Evolutionary conservation across 345 rosid genomes (phyloP).

Genomic region (Salix purpurea): DNA sequence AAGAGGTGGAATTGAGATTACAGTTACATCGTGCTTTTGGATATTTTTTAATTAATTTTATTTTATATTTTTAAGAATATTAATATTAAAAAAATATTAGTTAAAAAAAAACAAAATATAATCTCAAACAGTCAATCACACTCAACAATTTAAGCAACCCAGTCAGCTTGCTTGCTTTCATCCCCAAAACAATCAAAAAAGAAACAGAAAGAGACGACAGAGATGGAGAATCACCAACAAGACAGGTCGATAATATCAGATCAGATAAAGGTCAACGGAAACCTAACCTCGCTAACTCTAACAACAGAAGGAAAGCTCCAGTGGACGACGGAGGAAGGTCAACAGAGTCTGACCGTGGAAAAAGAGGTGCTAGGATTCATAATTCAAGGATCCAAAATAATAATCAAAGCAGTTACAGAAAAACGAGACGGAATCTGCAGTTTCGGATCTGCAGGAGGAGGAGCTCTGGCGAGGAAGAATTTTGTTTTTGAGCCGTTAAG

Average conservation of each 20-base stretch:
- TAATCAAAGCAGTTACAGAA: slow-evolving; percentile 46
- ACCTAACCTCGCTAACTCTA: slow-evolving; percentile 34
- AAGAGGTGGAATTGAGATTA: too few relatives aligned
- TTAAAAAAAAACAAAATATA: too few relatives aligned
- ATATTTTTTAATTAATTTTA: too few relatives aligned
- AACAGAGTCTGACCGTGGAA: slow-evolving; percentile 40
- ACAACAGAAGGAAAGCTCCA: slow-evolving; percentile 52
- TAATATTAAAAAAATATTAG: too few relatives aligned
- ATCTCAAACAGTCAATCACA: too few relatives aligned
- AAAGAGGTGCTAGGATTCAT: slow-evolving; percentile 65
- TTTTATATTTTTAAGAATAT: too few relatives aligned
- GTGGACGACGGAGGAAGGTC: slow-evolving; percentile 49
- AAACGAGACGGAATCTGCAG: slow-evolving; percentile 50
- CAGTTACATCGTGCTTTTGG: too few relatives aligned
- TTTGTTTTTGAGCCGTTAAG: slow-evolving; percentile 66
- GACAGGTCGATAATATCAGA: slow-evolving; percentile 28
- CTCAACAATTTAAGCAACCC: neutral
- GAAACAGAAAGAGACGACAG: neutral
- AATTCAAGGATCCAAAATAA: slow-evolving; percentile 48
- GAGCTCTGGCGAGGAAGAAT: slow-evolving; percentile 54
- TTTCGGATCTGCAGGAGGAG: slow-evolving; percentile 19
- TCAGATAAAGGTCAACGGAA: slow-evolving; percentile 45
- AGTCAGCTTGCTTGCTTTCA: neutral
- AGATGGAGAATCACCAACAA: neutral
- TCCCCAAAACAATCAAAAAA: neutral